Evolutionary conservation across 345 rosid genomes (phyloP), one percentile per base, ranked within the genome.

Genomic region (Citrus glauca): DNA sequence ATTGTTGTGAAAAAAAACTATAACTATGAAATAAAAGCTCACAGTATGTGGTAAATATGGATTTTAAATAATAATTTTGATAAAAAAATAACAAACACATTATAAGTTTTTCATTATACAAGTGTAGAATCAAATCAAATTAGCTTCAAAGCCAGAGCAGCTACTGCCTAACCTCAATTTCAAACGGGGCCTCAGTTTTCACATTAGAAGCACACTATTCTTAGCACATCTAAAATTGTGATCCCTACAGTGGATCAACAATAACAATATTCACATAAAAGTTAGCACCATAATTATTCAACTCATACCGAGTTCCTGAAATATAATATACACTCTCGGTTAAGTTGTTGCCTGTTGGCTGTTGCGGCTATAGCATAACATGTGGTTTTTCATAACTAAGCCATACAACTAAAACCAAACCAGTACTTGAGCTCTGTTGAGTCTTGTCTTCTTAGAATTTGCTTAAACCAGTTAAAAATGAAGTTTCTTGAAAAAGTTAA

Each of bases 351-450:
- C 1, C 9, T 3, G 2, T n/a, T 16, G 76, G 0, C 9, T 3
- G 4, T n/a, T n/a, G 66, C 37, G 8, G 30, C 63, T 17, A 40
- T 62, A 62, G 69, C 50, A 72, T 56, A 1, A 27, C 35, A 28
- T 28, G 11, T 5, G 22, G 65, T 32, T 22, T 22, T 45, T 55
- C 48, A 1, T 56, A 72, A 57, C 42, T n/a, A 30, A n/a, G 65
- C 65, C 32, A 56, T 20, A 11, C 22, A 3, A 56, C 38, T 32
- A 57, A 50, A 42, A 45, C 17, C 50, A 45, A 45, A 45, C 50
- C 53, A 53, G 45, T 62, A 67, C 73, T 45, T 61, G 20, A 71
- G 60, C 79, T 48, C 33, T 60, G 37, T 64, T 30, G 66, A 59
- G 50, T 19, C 17, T 53, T 40, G 30, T 42, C 37, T 37, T 40